phyloP scores from a whole-genome alignment of 345 rosid species.

The Noccaea bulbosa region DNA sequence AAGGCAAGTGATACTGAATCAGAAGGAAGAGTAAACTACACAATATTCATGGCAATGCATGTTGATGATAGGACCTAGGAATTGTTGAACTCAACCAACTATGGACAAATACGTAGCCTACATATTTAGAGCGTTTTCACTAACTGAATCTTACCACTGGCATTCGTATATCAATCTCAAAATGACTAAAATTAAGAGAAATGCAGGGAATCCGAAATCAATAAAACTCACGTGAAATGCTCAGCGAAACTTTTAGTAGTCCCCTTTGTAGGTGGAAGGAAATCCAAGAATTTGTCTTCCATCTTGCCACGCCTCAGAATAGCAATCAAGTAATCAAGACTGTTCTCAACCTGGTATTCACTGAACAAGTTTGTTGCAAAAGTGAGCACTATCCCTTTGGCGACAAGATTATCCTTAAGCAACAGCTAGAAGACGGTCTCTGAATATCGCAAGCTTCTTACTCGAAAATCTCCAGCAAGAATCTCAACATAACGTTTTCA shows the following conservation, averaged over 20 bases:
- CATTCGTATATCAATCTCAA: background rate
- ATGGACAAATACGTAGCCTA: background rate
- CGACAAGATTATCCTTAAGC: constrained; percentile 98
- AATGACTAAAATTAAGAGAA: background rate
- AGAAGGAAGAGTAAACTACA: background rate
- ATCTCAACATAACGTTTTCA: constrained; percentile 89
- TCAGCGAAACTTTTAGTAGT: constrained; percentile 88
- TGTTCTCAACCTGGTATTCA: constrained; percentile 93
- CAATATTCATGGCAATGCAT: background rate
- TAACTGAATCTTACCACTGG: background rate
- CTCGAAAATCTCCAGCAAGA: constrained; percentile 98
- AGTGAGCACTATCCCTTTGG: constrained; percentile 96
- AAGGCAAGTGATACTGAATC: background rate
- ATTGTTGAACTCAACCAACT: constrained; percentile 1
- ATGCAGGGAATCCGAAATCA: background rate
- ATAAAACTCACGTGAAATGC: constrained; percentile 83
- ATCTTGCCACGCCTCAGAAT: constrained; percentile 93
- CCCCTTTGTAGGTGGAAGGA: constrained; percentile 83
- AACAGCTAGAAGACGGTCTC: constrained; percentile 98
- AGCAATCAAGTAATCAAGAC: constrained; percentile 90
- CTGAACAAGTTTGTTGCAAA: constrained; percentile 96
- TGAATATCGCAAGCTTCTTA: constrained; percentile 98
- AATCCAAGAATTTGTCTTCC: constrained; percentile 87
- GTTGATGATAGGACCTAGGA: background rate
- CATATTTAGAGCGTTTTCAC: constrained; percentile 16